Evolutionary conservation across 768 basidiomycete species (phyloP).

Genomic region (Naganishia onofrii): DNA sequence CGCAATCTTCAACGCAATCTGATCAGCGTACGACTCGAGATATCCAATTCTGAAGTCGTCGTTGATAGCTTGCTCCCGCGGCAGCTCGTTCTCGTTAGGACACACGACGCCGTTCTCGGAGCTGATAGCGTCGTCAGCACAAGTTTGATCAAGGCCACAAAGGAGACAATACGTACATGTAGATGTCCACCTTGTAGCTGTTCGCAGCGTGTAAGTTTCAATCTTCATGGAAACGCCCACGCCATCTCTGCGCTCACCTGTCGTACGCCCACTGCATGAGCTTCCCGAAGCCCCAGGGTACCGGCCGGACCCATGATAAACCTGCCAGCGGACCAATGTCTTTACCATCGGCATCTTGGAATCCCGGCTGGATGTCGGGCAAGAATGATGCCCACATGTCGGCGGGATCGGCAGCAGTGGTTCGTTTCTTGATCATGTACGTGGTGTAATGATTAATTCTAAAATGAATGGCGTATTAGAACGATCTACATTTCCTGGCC

Average conservation of each 20-base stretch:
- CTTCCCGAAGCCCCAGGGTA: constrained; percentile 45
- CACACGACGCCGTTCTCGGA: constrained; percentile 30
- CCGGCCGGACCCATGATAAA: constrained; percentile 24
- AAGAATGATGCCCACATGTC: neutral
- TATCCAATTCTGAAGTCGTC: constrained; percentile 30
- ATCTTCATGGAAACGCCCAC: neutral
- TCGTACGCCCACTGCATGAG: constrained; percentile 43
- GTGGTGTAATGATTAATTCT: constrained; percentile 24
- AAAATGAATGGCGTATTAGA: constrained; percentile 3
- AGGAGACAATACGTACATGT: constrained; percentile 12
- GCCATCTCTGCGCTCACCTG: constrained; percentile 37
- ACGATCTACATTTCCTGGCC: neutral
- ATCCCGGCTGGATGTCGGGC: constrained; percentile 23
- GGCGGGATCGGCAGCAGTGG: neutral
- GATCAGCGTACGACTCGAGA: constrained; percentile 19
- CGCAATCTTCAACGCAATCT: constrained; percentile 22
- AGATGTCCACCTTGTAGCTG: constrained; percentile 19
- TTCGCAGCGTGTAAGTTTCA: neutral
- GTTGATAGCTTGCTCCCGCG: constrained; percentile 18
- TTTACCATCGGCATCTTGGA: constrained; percentile 28
- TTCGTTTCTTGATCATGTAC: neutral
- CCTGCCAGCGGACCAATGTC: constrained; percentile 31
- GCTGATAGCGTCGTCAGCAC: neutral
- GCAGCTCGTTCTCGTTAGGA: constrained; percentile 26
- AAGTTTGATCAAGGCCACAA: neutral